Conservation (phyloP, 1,284 basidiomycete genomes). For the Wallemia hederae region DNA sequence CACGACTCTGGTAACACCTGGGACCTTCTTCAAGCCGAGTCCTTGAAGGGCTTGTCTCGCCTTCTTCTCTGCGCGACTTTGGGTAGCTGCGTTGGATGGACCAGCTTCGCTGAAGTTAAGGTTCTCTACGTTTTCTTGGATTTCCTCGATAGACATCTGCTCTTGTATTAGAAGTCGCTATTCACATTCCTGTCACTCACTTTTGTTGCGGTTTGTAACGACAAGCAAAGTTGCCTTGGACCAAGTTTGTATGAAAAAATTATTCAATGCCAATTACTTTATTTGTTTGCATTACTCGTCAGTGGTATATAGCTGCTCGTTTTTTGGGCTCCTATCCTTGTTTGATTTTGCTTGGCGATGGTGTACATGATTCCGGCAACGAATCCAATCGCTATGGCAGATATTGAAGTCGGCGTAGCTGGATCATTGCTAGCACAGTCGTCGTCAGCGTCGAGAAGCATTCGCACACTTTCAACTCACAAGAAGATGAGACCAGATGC, state of each 20-base stretch:
- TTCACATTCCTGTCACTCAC: too few relatives aligned
- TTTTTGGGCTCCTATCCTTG: neutral
- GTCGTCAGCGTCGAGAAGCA: too few relatives aligned
- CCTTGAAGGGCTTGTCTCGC: conserved; percentile 61
- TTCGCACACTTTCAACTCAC: neutral
- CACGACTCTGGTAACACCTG: conserved; percentile 79
- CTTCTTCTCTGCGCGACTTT: conserved; percentile 70
- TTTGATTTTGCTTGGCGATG: conserved; percentile 58
- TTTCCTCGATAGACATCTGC: conserved; percentile 38
- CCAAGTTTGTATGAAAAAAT: too few relatives aligned
- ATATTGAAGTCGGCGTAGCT: conserved; percentile 58
- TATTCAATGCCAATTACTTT: neutral
- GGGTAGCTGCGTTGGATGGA: conserved; percentile 67
- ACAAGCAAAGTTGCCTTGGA: too few relatives aligned
- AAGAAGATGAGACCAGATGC: conserved; percentile 90
- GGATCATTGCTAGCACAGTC: conserved; percentile 50
- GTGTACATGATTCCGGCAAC: conserved; percentile 71
- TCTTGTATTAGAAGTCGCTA: too few relatives aligned
- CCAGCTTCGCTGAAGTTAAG: conserved; percentile 43
- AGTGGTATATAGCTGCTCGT: neutral
- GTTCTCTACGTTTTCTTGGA: conserved; percentile 33
- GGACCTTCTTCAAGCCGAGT: conserved; percentile 69
- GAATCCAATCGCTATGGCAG: conserved; percentile 66
- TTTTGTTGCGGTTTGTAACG: too few relatives aligned
- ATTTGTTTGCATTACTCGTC: neutral